A percentile compares a stretch with the other conserved stretches of the same genome.
Conservation (phyloP, 192 early-diverging fungal species). For the Chytriomyces sp. region DNA sequence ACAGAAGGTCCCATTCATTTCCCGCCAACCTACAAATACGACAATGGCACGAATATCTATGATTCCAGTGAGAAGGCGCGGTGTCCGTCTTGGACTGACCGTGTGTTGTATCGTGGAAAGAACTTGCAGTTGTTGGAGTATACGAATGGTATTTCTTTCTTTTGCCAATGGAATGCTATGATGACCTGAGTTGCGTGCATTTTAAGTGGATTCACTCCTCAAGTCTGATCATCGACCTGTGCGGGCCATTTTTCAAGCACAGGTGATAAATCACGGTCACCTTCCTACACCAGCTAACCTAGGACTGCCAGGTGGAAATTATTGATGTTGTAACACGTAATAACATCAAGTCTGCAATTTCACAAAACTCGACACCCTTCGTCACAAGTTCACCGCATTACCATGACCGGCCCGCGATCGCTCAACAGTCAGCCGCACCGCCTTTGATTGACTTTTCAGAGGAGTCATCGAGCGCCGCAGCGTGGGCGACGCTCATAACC, state of each 20-base stretch:
- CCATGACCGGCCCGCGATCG: background rate
- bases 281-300: background rate
- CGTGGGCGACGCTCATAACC: background rate
- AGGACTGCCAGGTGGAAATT: background rate
- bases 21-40: constrained; percentile 97
- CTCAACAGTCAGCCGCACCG: background rate
- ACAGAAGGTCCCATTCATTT: constrained; percentile 75
- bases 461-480: background rate
- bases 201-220: constrained; percentile 31
- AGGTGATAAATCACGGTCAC: constrained; percentile 12
- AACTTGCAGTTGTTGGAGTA: constrained; percentile 47
- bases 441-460: constrained; percentile 28
- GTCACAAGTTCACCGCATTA: background rate
- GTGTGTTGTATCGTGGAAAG: constrained; percentile 62
- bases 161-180: background rate
- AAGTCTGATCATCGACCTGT: constrained; percentile 84
- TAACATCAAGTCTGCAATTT: constrained; percentile 18
- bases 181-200: background rate
- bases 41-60: constrained; percentile 72
- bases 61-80: constrained; percentile 94
- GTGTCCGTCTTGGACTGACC: constrained; percentile 95
- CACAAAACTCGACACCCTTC: background rate
- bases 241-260: constrained; percentile 29
- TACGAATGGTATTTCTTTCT: background rate
- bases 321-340: constrained; percentile 6